Conservation (phyloP, 73 alveolate species). For the Tetrahymena thermophila region DNA sequence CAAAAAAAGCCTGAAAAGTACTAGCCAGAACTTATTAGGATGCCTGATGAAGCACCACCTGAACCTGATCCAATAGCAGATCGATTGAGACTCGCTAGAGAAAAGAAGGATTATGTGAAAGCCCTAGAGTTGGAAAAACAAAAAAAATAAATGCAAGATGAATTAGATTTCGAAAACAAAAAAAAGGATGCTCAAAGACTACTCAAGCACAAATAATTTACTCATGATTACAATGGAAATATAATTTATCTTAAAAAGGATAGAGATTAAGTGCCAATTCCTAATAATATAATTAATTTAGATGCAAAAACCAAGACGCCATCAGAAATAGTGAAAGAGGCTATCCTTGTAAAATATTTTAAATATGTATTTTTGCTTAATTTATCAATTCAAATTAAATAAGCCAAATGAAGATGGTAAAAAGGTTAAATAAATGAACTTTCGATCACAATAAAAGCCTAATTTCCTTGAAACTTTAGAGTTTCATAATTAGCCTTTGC, state of each 20-base stretch:
- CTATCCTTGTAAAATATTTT: not conserved
- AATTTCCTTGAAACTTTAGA: not conserved
- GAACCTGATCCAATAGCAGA: conserved; percentile 1
- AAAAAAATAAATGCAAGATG: not conserved
- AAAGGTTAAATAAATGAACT: not conserved
- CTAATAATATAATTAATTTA: not conserved
- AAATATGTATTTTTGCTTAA: not conserved
- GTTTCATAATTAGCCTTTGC: not conserved
- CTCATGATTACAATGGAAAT: not conserved
- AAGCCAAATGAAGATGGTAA: not conserved
- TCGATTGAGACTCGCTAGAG: not conserved
- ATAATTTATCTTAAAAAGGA: not conserved
- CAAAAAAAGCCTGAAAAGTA: not conserved
- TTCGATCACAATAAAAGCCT: not conserved
- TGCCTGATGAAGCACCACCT: not conserved
- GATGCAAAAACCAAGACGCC: not conserved
- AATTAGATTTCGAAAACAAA: not conserved
- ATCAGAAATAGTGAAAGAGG: not conserved
- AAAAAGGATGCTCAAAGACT: not conserved
- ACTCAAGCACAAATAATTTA: not conserved
- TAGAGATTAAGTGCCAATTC: not conserved
- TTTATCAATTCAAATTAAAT: not conserved
- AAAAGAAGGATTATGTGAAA: not conserved
- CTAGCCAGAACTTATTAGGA: not conserved
- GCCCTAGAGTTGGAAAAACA: not conserved